Evolutionary conservation across 208 protist species (phyloP).

Genomic region (Vickermania spadyakhi): DNA sequence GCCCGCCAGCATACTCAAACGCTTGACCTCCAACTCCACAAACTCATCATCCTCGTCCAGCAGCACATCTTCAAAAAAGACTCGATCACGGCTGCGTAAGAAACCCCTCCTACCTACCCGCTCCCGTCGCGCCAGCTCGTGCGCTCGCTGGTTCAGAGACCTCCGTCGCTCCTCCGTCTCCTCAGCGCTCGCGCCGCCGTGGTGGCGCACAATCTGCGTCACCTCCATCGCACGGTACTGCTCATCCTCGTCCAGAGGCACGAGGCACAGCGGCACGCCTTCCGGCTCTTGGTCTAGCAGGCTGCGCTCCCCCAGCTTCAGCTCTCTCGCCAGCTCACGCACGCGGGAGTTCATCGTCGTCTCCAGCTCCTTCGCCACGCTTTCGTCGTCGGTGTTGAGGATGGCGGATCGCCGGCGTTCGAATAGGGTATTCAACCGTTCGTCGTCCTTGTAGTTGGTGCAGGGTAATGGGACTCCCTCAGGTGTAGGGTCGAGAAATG

Average conservation of each 20-base stretch:
- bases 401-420: neutral
- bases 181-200: neutral
- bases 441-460: slow-evolving; percentile 32
- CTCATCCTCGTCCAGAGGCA: slow-evolving; percentile 29
- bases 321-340: slow-evolving; percentile 20
- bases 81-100: slow-evolving; percentile 32
- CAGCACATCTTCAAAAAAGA: slow-evolving; percentile 26
- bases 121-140: slow-evolving; percentile 9
- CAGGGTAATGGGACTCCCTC: slow-evolving; percentile 42
- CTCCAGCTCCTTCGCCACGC: slow-evolving; percentile 15
- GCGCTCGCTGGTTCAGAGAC: slow-evolving; percentile 4
- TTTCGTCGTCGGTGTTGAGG: slow-evolving; percentile 2
- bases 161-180: neutral
- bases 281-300: slow-evolving; percentile 23
- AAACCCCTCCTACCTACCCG: slow-evolving; percentile 12
- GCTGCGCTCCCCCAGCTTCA: slow-evolving; percentile 25
- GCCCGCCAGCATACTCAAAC: slow-evolving; percentile 8
- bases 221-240: slow-evolving; percentile 19
- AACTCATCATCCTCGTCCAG: slow-evolving; percentile 51
- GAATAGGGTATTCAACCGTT: slow-evolving; percentile 44
- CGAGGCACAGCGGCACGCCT: slow-evolving; percentile 20
- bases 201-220: slow-evolving; percentile 7
- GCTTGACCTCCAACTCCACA: slow-evolving; percentile 34
- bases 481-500: slow-evolving; percentile 52
- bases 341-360: slow-evolving; percentile 21